Evolutionary conservation across 495 filamentous ascomycete genomes (phyloP).

Genomic region (Terfezia claveryi): DNA sequence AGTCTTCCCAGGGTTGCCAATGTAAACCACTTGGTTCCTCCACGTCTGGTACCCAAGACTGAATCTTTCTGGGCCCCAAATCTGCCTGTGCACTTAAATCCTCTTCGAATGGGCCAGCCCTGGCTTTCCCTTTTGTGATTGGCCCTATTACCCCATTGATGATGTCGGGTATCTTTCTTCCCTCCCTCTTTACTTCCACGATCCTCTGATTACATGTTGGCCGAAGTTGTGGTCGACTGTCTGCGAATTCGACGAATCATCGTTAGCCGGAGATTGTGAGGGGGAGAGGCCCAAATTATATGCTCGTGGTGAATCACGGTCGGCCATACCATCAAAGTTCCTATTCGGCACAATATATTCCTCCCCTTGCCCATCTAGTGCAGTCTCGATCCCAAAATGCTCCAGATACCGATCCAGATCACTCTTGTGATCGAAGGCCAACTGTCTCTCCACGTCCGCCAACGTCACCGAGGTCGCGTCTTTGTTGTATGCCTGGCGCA

Average conservation of each 20-base stretch:
- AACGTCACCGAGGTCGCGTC: background rate
- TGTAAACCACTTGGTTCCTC: background rate
- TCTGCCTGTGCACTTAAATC: background rate
- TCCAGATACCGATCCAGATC: background rate
- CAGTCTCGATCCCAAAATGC: background rate
- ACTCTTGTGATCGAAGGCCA: background rate
- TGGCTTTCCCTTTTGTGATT: background rate
- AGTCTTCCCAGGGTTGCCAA: background rate
- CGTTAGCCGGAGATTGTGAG: too few species aligned
- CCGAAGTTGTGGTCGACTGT: background rate
- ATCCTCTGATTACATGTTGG: background rate
- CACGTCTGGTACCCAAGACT: background rate
- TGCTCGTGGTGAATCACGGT: background rate
- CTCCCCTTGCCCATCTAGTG: background rate
- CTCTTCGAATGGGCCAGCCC: background rate
- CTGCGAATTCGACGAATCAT: background rate
- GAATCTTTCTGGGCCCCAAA: background rate
- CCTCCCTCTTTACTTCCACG: background rate
- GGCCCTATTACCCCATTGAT: background rate
- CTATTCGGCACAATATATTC: background rate
- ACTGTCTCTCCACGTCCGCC: background rate
- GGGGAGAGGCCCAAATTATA: background rate
- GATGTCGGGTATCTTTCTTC: background rate
- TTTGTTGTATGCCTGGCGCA: conserved; percentile 18
- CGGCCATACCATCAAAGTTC: background rate